phyloP scores from a whole-genome alignment of 2,329 filamentous ascomycete species.

The Aspergillus novofumigatus region DNA sequence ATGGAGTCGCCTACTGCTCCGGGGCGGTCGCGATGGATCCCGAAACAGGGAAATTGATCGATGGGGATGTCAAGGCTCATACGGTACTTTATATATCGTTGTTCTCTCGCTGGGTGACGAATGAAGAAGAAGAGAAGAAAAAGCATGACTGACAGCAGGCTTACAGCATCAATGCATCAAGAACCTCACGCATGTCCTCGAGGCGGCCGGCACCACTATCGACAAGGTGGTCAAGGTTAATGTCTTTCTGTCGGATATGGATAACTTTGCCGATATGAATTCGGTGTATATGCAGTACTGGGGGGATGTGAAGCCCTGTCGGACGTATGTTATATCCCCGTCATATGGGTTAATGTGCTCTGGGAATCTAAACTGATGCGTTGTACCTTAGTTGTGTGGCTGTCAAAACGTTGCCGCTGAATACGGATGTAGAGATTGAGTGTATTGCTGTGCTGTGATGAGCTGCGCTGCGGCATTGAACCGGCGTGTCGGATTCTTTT shows the following conservation, averaged over 20 bases:
- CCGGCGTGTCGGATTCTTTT: not conserved
- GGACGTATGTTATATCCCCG: constrained; percentile 21
- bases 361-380: not conserved
- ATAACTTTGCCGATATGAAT: constrained; percentile 73
- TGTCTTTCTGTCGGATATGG: constrained; percentile 62
- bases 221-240: constrained; percentile 64
- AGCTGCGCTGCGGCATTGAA: constrained; percentile 11
- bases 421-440: constrained; percentile 86
- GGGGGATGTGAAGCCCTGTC: constrained; percentile 55
- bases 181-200: constrained; percentile 58
- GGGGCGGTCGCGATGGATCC: constrained; percentile 59
- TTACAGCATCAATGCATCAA: constrained; percentile 51
- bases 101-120: not conserved
- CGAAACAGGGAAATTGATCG: constrained; percentile 50
- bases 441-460: constrained; percentile 66
- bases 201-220: constrained; percentile 56
- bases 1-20: constrained; percentile 68
- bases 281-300: constrained; percentile 76
- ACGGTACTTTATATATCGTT: constrained; percentile 37
- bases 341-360: not conserved
- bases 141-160: constrained; percentile 2
- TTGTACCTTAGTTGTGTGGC: constrained; percentile 61
- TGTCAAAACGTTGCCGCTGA: constrained; percentile 82
- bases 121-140: not conserved
- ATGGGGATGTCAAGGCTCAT: constrained; percentile 54